Evolutionary conservation across 2,329 filamentous ascomycete genomes (phyloP).

Genomic region (Acrocalymma vagum): DNA sequence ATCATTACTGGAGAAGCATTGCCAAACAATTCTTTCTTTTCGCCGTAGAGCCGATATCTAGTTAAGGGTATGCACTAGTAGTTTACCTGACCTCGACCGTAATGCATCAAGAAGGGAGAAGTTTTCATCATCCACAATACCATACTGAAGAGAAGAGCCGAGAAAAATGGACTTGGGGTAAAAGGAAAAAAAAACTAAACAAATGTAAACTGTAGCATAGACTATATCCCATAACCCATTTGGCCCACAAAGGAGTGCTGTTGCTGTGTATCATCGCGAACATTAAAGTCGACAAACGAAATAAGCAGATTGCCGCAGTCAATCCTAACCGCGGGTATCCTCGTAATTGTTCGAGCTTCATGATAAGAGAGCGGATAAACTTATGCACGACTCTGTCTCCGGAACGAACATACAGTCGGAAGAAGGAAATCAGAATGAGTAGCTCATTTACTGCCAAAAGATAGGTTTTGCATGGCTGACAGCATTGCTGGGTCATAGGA

Average conservation of each 20-base stretch:
- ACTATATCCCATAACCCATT: too few species aligned
- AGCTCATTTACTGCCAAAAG: conserved; percentile 27
- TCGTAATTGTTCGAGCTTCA: too few species aligned
- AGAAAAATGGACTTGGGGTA: conserved; percentile 8
- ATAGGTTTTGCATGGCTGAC: conserved; percentile 35
- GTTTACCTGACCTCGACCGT: conserved; percentile 3
- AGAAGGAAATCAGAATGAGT: not conserved
- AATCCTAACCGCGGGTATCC: not conserved
- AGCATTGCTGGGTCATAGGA: conserved; percentile 23
- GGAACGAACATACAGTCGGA: not conserved
- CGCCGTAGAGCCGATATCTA: too few species aligned
- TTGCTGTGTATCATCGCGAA: too few species aligned
- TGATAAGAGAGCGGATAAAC: too few species aligned
- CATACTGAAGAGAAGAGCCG: conserved; percentile 1
- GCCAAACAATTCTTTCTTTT: too few species aligned
- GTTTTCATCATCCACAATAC: not conserved
- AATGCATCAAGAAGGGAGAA: conserved; percentile 7
- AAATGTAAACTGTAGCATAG: too few species aligned
- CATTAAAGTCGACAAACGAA: not conserved
- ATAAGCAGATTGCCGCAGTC: not conserved
- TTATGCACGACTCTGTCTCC: not conserved
- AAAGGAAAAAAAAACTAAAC: conserved; percentile 8
- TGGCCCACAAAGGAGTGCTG: too few species aligned
- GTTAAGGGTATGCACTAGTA: too few species aligned
- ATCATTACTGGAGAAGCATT: too few species aligned